A percentile compares a stretch with the other conserved stretches of the same genome.
These are phyloP conservation scores for Acorus calamus DNA, from an alignment of 106 monocot species.

Conservation along the genomic window DNA sequence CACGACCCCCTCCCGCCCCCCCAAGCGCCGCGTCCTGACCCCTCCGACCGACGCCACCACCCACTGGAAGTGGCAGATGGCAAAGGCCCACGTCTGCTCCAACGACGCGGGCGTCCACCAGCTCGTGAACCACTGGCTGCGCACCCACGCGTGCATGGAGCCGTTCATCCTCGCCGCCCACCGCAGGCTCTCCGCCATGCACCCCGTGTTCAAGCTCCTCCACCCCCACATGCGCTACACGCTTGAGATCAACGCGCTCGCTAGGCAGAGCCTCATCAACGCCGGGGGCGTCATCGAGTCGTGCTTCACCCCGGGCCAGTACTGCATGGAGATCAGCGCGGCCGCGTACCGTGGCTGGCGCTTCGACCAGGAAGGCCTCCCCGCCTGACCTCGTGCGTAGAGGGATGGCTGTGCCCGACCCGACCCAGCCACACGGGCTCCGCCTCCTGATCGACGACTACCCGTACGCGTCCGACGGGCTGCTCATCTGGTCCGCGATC, in stretches of 20 bases:
- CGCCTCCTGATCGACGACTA: slow-evolving; percentile 69
- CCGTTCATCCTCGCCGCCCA: slow-evolving; percentile 80
- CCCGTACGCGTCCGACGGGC: slow-evolving; percentile 92
- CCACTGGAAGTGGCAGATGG: slow-evolving; percentile 92
- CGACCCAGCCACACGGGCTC: slow-evolving; percentile 57
- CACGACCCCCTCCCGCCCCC: slow-evolving; percentile 4
- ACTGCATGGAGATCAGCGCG: slow-evolving; percentile 69
- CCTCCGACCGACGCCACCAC: slow-evolving; percentile 72
- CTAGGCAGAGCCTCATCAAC: slow-evolving; percentile 75
- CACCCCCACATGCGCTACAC: slow-evolving; percentile 93
- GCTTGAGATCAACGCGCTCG: slow-evolving; percentile 71
- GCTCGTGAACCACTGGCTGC: slow-evolving; percentile 88
- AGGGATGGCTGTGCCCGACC: slow-evolving; percentile 80
- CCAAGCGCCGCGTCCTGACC: slow-evolving; percentile 56
- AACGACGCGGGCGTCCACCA: slow-evolving; percentile 97
- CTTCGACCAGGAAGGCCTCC: slow-evolving; percentile 78
- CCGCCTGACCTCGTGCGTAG: slow-evolving; percentile 80
- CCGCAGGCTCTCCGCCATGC: slow-evolving; percentile 74
- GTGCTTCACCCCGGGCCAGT: slow-evolving; percentile 66
- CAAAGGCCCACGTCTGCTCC: slow-evolving; percentile 91
- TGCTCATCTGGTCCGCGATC: slow-evolving; percentile 84
- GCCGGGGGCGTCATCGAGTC: slow-evolving; percentile 80
- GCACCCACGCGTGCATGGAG: slow-evolving; percentile 70
- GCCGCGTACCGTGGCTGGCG: slow-evolving; percentile 59
- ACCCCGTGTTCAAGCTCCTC: slow-evolving; percentile 82